Conservation (phyloP, 306 rosid species). For the Senna tora region DNA sequence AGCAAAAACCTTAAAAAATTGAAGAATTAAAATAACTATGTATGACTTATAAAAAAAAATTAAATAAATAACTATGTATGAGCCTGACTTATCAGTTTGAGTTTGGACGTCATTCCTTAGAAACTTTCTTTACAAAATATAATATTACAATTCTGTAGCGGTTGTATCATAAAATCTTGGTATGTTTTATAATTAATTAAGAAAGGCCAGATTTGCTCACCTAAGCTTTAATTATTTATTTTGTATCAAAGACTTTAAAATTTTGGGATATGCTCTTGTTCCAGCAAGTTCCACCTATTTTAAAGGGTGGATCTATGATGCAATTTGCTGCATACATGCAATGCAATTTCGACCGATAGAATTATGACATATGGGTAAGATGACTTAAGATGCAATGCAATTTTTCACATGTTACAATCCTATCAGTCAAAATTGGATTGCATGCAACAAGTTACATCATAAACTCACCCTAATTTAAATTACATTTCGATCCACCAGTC, state of each 20-base stretch:
- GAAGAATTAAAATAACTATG: background rate
- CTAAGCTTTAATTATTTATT: background rate
- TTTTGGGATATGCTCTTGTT: background rate
- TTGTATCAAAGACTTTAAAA: conserved; percentile 6
- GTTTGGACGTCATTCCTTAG: background rate
- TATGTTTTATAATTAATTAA: background rate
- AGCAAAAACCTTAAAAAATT: background rate
- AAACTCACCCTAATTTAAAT: no score
- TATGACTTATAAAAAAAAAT: no score
- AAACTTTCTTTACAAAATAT: background rate
- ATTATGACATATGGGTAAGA: no score
- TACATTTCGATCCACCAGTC: background rate
- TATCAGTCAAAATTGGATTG: no score
- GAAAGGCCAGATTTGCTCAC: conserved; percentile 29
- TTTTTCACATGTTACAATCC: no score
- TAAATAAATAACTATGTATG: background rate
- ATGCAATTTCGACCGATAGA: no score
- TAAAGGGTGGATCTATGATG: no score
- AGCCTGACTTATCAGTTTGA: background rate
- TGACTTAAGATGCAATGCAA: no score
- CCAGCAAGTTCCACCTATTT: background rate
- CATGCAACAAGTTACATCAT: no score
- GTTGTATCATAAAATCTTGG: background rate
- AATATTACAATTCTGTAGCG: background rate
- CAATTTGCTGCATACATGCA: no score